Base-by-base conservation (phyloP, 352 stramenopile species). In the Pythium scleroteichum region DNA sequence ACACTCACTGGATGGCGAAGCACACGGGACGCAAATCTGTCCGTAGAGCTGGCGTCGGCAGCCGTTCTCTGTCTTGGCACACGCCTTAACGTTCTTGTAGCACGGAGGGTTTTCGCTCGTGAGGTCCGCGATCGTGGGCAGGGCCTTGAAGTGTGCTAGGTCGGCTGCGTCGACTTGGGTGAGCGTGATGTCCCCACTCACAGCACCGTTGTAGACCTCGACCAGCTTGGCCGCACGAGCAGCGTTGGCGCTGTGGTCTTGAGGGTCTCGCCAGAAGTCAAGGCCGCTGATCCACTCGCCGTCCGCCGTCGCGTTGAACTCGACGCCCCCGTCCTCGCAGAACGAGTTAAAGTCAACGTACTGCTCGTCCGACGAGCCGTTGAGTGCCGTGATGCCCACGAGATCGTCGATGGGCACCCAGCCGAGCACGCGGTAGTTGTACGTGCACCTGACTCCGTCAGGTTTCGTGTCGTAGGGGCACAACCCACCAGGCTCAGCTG, bases 371-470 rank as follows among this genome's bases (percentile, higher is more conserved):
- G 53, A 64, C 3, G 75, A 78, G 5, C 71, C 56, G 0, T 82
- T 53, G 6, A 90, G 64, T 14, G 46, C 57, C 16, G 83, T 90
- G 68, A 92, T 92, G 5, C 83, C 83, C 1, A 90, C 83, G n/a
- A 92, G 53, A 50, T 92, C 83, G 45, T 92, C 83, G 41, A 92
- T 85, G 13, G 79, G 65, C 10, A 92, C 73, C 77, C 76, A 90
- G 20, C 84, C 84, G 3, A 93, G 47, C 32, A 91, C 80, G 51
- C 78, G 82, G 75, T 91, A 93, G n/a, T 75, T 67, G 23, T 84
- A 93, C 16, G 81, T 90, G 53, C 84, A 93, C 10, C 79, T 71
- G 2, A 89, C 71, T 14, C 84, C 81, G 47, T 93, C 71, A 0
- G 84, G 84, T 8, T 61, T 64, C 17, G 74, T 45, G 14, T 75